A percentile compares a stretch with the other conserved stretches of the same genome.
Evolutionary conservation across 2,329 filamentous ascomycete genomes (phyloP).

Genomic region (Penicillium sp.): DNA sequence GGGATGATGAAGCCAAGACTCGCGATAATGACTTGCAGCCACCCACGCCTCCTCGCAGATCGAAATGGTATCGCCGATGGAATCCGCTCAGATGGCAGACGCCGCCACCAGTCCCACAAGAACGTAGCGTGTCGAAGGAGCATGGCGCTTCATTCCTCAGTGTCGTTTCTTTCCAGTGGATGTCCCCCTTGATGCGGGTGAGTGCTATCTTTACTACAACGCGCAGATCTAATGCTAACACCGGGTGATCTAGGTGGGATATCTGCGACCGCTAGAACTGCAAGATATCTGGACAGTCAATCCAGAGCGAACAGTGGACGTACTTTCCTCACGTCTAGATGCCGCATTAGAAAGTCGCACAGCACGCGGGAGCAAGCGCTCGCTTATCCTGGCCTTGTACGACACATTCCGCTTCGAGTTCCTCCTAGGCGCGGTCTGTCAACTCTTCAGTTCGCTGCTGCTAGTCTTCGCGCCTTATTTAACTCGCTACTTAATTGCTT

Average conservation of each 20-base stretch:
- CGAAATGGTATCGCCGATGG: constrained; percentile 45
- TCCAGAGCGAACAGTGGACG: constrained; percentile 72
- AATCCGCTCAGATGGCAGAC: constrained; percentile 53
- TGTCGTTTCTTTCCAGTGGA: constrained; percentile 83
- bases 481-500: constrained; percentile 83
- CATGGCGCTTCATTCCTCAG: constrained; percentile 75
- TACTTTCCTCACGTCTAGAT: constrained; percentile 69
- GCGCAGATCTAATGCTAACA: not conserved
- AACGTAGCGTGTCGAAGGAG: constrained; percentile 66
- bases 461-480: constrained; percentile 85
- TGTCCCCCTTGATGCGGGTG: constrained; percentile 81
- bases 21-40: constrained; percentile 10
- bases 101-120: constrained; percentile 60
- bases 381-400: constrained; percentile 78
- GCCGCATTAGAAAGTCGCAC: constrained; percentile 71
- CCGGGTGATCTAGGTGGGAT: constrained; percentile 75
- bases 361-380: constrained; percentile 70
- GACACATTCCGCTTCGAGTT: constrained; percentile 88
- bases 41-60: constrained; percentile 11
- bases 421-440: constrained; percentile 77
- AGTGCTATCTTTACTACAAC: constrained; percentile 34
- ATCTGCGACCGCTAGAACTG: constrained; percentile 78
- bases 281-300: constrained; percentile 92
- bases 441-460: constrained; percentile 70
- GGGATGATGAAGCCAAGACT: constrained; percentile 19